Base-by-base conservation (phyloP, 2,329 filamentous ascomycete genomes). In the Hypomyces rosellus region DNA sequence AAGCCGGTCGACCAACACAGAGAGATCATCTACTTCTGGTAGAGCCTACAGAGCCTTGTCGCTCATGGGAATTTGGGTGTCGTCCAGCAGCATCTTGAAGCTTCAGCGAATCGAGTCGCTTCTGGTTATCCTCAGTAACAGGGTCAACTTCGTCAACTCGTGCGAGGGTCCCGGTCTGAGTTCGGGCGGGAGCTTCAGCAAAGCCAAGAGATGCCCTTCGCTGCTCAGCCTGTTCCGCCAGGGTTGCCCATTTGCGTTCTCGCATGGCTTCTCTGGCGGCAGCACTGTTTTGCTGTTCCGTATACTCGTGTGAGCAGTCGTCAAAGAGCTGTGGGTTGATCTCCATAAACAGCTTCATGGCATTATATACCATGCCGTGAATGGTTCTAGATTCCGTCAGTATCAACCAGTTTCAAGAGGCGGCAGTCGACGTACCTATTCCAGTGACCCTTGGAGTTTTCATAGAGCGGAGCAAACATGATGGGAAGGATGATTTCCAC, bases 331-430 rank as follows among this genome's bases (percentile, higher is more conserved):
- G 91, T 9, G 93, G 93, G 68, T 97, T 97, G 63, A 99, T 96
- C 69, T 99, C 93, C 93, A 99, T 99, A 70, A 99, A 99, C 36
- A 99, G 81, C 69, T 99, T 99, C 93, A 99, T 97, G 51, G 93
- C 93, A 63, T 97, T 99, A 69, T 97, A 97, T 11, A 99, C 93
- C 92, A 99, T 97, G 66, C 93, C 93, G 65, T 99, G 93, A 59
- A 99, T 99, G 7, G 93, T 99, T 63, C 93, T 97, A 57, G 2
- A 7, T 45, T 9, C 13, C 20, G 55, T 75, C 62, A 76, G 70
- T 49, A 45, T 34, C 13, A 15, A 11, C 8, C 15, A 22, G 9
- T 5, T n/a, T 25, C 40, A 16, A 9, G 22, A 4, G 7, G 34
- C 20, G 38, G 45, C 13, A 38, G 13, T 51, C 5, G 25, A 63